phyloP scores from a whole-genome alignment of 345 rosid species.

The Garcia nutans region DNA sequence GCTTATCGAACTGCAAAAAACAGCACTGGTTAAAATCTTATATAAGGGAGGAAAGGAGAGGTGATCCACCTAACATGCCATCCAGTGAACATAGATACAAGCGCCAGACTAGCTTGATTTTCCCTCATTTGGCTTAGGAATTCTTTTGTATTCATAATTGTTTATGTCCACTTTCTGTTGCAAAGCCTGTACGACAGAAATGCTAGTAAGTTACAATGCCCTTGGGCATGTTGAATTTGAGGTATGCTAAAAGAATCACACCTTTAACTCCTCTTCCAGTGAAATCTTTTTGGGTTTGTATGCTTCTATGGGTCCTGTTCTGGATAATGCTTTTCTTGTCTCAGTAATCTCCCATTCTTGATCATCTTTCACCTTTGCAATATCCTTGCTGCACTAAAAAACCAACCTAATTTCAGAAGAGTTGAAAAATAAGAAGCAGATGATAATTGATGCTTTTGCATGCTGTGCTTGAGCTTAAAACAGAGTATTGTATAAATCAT shows the following conservation, averaged over 20 bases:
- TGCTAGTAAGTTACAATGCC: constrained; percentile 5
- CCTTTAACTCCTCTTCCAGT: constrained; percentile 85
- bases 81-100: neutral
- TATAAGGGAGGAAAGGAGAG: too few relatives aligned
- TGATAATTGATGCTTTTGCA: neutral
- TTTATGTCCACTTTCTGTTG: constrained; percentile 75
- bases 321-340: constrained; percentile 71
- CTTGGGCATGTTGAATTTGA: neutral
- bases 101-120: constrained; percentile 32
- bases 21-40: neutral
- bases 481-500: neutral
- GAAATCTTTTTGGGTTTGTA: constrained; percentile 77
- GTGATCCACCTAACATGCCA: neutral
- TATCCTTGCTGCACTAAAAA: constrained; percentile 74
- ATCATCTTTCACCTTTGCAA: constrained; percentile 79
- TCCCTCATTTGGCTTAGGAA: constrained; percentile 74
- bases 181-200: constrained; percentile 50
- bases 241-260: constrained; percentile 14
- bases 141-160: constrained; percentile 74
- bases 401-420: constrained; percentile 22
- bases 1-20: neutral
- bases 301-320: constrained; percentile 70
- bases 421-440: neutral
- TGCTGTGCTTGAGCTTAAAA: constrained; percentile 5
- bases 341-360: constrained; percentile 90